Evolutionary conservation across 139 green algal species (phyloP), one percentile per base, ranked within the genome.

Genomic region (Deuterostichococcus epilithicus): DNA sequence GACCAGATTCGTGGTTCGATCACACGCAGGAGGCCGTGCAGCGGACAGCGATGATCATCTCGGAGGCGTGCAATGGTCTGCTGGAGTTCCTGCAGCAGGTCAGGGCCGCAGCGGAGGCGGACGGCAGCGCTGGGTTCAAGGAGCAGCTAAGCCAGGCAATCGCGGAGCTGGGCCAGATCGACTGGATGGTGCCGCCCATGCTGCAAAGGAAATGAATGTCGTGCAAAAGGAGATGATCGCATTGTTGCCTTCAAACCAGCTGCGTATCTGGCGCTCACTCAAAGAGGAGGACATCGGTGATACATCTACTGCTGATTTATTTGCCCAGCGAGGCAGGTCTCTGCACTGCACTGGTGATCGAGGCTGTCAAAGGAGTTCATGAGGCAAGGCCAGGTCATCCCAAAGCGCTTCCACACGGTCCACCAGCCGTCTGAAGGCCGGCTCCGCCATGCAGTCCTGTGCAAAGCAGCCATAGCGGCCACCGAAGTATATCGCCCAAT

Each of bases 131-230:
- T 22, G 72, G 28, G 1, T 60, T 86, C 42, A 72, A 70, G 6
- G 70, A 68, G 0, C 68, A 70, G 28, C 35, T 90, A 6, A 33
- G 33, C 8, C 45, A 39, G 25, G 59, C 37, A 10, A 52, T 87
- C 1, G 22, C 63, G 0, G 39, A 70, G 6, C 83, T 91, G 73
- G 73, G 85, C 0, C 74, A 65, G 1, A 81, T 91, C 15, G 84
- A 89, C 5, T 95, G 90, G 88, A 73, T 95, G 60, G 89, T 92
- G 44, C 90, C 90, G 2, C 90, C 90, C 33, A 91, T 95, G 87
- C 83, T 95, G 74, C 83, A 91, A 28, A 63, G 28, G 20, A 20
- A 5, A 3, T 63, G 52, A 63, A 13, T 52, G 8, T 52, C 8
- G 8, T 23, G 8, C 42, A 52, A 23, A 23, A 52, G 42, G 42